phyloP scores from a whole-genome alignment of 371 early-diverging fungal species.

The Mucor plumbeus region DNA sequence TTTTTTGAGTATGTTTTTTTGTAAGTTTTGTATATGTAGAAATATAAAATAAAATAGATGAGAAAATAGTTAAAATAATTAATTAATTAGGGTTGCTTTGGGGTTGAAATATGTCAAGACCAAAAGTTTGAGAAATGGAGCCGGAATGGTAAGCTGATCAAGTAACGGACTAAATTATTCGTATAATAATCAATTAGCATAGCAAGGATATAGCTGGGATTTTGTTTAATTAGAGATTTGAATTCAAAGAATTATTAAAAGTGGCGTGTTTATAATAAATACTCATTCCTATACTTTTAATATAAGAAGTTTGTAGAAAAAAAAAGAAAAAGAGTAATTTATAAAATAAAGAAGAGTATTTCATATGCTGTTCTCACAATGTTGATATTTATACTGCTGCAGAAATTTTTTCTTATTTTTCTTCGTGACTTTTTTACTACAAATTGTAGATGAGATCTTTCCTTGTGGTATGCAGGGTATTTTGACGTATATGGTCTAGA shows the following conservation, averaged over 20 bases:
- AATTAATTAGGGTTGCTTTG: conserved; percentile 22
- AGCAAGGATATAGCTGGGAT: conserved; percentile 29
- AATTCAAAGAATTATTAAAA: conserved; percentile 32
- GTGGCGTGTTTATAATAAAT: conserved; percentile 26
- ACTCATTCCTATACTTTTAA: conserved; percentile 32
- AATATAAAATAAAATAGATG: no score
- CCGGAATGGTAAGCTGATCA: conserved; percentile 55
- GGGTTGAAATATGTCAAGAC: conserved; percentile 46
- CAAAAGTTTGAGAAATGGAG: conserved; percentile 57
- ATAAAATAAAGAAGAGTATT: neutral
- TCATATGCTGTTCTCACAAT: conserved; percentile 10
- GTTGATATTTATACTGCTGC: conserved; percentile 5
- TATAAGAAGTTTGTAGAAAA: conserved; percentile 15
- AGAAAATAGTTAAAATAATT: conserved; percentile 13
- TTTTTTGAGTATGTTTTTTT: conserved; percentile 11
- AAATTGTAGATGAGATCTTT: conserved; percentile 4
- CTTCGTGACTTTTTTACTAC: conserved; percentile 13
- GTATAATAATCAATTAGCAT: conserved; percentile 45
- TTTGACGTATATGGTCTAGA: conserved; percentile 6
- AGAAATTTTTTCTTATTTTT: conserved; percentile 10
- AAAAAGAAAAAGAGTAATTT: neutral
- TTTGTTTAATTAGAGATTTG: conserved; percentile 21
- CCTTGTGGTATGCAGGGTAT: conserved; percentile 8
- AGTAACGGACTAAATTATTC: conserved; percentile 47
- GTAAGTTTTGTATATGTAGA: neutral